Evolutionary conservation across 31 red algal genomes (phyloP).

Genomic region (Porphyra umbilicalis): DNA sequence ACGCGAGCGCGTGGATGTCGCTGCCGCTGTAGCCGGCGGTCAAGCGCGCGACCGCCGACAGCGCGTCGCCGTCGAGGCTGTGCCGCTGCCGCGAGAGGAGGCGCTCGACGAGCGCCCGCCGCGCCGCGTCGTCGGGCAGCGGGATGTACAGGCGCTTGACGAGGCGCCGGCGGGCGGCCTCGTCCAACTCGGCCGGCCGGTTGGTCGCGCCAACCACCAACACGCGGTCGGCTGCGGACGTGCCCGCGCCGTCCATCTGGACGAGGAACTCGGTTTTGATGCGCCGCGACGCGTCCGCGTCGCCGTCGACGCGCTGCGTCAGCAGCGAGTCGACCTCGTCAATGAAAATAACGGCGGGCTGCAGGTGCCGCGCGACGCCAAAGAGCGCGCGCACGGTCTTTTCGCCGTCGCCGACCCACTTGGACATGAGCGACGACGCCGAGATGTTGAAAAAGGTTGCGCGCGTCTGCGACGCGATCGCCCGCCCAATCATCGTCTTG

Average conservation of each 20-base stretch:
- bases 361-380: conserved; percentile 56
- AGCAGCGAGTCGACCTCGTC: conserved; percentile 90
- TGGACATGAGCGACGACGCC: conserved; percentile 67
- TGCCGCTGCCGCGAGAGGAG: conserved; percentile 20
- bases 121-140: conserved; percentile 45
- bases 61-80: conserved; percentile 4
- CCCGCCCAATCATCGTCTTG: conserved; percentile 92
- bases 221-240: conserved; percentile 68
- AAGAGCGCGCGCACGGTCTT: conserved; percentile 87
- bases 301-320: conserved; percentile 32
- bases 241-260: conserved; percentile 86
- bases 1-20: conserved; percentile 78
- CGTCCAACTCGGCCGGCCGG: conserved; percentile 84
- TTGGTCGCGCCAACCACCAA: conserved; percentile 89
- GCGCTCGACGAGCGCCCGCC: conserved; percentile 16
- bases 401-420: conserved; percentile 95
- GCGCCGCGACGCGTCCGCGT: conserved; percentile 39
- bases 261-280: conserved; percentile 92
- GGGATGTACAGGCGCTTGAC: conserved; percentile 81
- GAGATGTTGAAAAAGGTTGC: conserved; percentile 95
- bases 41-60: conserved; percentile 19
- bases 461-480: conserved; percentile 64
- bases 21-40: conserved; percentile 74
- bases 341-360: conserved; percentile 86
- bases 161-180: conserved; percentile 76